Evolutionary conservation across 345 rosid genomes (phyloP).

Genomic region (Euphorbia lathyris): DNA sequence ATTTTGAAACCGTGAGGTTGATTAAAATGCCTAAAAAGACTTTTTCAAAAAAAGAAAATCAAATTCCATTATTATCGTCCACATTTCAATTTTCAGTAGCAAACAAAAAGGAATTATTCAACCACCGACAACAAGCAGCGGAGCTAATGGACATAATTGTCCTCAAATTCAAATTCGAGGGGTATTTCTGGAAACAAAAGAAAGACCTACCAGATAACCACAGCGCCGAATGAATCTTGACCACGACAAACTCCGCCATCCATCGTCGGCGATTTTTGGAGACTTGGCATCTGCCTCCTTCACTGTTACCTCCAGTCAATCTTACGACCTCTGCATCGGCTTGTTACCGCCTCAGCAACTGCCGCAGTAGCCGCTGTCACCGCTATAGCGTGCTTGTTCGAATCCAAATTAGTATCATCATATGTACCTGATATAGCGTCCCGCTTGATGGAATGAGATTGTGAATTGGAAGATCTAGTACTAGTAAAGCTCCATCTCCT

Average conservation of each 20-base stretch:
- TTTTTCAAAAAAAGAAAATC: no score
- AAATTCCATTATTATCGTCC: not conserved
- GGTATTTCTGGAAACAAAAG: not conserved
- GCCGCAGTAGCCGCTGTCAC: conserved; percentile 37
- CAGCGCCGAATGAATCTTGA: conserved; percentile 33
- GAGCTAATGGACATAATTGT: not conserved
- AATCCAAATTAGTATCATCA: conserved; percentile 27
- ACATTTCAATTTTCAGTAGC: not conserved
- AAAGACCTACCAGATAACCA: conserved; percentile 29
- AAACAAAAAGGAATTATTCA: not conserved
- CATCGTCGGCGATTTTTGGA: conserved; percentile 8
- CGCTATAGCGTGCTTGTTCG: conserved; percentile 32
- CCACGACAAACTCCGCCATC: conserved; percentile 13
- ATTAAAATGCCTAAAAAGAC: not conserved
- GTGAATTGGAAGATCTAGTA: conserved; percentile 20
- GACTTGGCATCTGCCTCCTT: not conserved
- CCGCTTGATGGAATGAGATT: conserved; percentile 14
- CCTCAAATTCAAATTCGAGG: not conserved
- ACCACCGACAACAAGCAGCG: not conserved
- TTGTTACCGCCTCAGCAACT: conserved; percentile 32
- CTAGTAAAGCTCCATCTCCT: conserved; percentile 22
- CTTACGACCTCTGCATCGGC: conserved; percentile 36
- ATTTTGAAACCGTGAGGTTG: no score
- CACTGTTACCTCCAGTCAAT: conserved; percentile 19
- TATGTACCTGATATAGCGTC: conserved; percentile 7